phyloP scores from a whole-genome alignment of 1,284 basidiomycete genomes.

The Apiotrichum sp. region DNA sequence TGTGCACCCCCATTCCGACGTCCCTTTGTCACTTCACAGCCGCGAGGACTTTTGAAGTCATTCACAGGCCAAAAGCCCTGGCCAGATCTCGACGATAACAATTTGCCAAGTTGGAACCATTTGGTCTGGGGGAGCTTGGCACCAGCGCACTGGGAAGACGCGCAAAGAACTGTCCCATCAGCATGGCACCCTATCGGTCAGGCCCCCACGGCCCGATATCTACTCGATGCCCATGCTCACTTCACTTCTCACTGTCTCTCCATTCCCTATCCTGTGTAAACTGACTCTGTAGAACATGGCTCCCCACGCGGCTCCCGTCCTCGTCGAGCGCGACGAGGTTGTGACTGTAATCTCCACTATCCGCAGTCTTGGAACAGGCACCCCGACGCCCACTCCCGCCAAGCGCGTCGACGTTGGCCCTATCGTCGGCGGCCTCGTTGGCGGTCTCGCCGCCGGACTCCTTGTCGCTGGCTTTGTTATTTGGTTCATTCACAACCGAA shows the following conservation, averaged over 20 bases:
- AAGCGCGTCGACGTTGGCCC: constrained; percentile 12
- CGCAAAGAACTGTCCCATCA: no score
- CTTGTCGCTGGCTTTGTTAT: constrained; percentile 14
- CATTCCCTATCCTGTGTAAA: background rate
- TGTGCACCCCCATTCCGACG: no score
- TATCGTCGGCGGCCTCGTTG: constrained; percentile 30
- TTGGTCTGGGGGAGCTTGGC: no score
- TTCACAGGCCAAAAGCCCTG: no score
- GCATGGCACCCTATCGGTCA: no score
- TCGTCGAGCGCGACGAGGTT: constrained; percentile 4
- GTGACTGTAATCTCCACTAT: constrained; percentile 13
- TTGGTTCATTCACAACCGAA: constrained; percentile 17
- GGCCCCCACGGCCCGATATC: no score
- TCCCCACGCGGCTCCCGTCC: background rate
- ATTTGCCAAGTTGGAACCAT: no score
- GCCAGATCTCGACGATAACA: no score
- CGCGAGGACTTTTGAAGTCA: no score
- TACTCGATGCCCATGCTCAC: no score
- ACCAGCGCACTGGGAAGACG: no score
- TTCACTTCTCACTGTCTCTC: background rate
- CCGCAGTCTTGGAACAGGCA: background rate
- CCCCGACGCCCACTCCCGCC: background rate
- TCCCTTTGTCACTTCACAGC: no score
- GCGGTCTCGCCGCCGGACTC: constrained; percentile 24
- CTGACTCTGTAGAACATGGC: background rate